Evolutionary conservation across 306 rosid genomes (phyloP).

Genomic region (Trichosanthes truncata): DNA sequence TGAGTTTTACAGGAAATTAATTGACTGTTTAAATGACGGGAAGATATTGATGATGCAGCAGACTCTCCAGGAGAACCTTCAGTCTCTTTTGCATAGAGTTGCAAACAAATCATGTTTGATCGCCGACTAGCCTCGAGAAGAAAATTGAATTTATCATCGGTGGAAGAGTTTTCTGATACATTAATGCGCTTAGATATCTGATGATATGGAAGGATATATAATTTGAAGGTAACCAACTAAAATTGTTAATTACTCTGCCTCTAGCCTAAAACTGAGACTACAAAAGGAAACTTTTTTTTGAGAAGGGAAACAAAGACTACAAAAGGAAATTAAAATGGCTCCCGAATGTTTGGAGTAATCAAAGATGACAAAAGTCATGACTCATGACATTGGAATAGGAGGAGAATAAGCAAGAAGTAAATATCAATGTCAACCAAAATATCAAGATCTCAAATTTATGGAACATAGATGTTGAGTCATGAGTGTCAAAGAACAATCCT

Average conservation of each 20-base stretch:
- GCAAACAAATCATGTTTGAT: conserved; percentile 68
- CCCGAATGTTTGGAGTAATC: background rate
- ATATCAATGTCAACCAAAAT: background rate
- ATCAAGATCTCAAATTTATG: background rate
- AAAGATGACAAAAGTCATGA: background rate
- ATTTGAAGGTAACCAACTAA: background rate
- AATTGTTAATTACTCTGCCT: background rate
- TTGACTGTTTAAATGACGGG: conserved; percentile 42
- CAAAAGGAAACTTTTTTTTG: background rate
- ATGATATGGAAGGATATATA: conserved; percentile 11
- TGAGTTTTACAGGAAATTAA: conserved; percentile 47
- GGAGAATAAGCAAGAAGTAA: background rate
- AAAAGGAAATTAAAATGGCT: background rate
- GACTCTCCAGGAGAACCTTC: conserved; percentile 78
- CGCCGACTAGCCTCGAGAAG: conserved; percentile 86
- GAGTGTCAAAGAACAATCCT: background rate
- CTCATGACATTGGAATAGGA: background rate
- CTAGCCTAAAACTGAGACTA: background rate
- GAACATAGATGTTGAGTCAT: background rate
- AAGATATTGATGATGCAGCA: conserved; percentile 63
- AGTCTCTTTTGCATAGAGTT: conserved; percentile 63
- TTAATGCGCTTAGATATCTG: conserved; percentile 30
- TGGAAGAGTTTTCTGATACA: conserved; percentile 63
- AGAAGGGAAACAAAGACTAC: background rate
- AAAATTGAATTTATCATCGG: conserved; percentile 68